Evolutionary conservation across 371 early-diverging fungal genomes (phyloP).

Genomic region (Conidiobolus incongruus): DNA sequence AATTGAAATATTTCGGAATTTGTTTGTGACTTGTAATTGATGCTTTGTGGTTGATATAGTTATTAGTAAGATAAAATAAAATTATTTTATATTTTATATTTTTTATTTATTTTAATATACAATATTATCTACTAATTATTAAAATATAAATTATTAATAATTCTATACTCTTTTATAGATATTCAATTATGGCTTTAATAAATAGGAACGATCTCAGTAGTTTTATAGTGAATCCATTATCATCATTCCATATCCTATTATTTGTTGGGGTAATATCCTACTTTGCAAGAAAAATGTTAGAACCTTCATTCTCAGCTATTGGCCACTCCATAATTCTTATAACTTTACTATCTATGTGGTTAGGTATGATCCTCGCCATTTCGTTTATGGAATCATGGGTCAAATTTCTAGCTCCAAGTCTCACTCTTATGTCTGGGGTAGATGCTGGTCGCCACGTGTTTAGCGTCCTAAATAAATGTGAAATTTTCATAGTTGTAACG

Average conservation of each 20-base stretch:
- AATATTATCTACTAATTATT: too few species aligned
- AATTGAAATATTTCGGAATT: too few species aligned
- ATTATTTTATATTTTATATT: too few species aligned
- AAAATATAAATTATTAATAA: too few species aligned
- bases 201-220: background rate
- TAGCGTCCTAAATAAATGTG: background rate
- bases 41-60: too few species aligned
- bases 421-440: background rate
- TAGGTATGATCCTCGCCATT: background rate
- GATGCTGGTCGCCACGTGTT: conserved; percentile 4
- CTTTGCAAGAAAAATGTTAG: conserved; percentile 1
- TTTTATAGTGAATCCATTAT: conserved; percentile 3
- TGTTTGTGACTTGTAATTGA: too few species aligned
- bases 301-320: background rate
- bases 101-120: too few species aligned
- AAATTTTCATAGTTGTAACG: background rate
- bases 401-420: conserved; percentile 2
- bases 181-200: conserved; percentile 3
- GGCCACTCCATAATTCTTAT: background rate
- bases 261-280: conserved; percentile 1
- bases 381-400: conserved; percentile 3
- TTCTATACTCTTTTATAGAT: too few species aligned
- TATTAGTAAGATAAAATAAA: too few species aligned
- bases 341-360: background rate
- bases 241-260: conserved; percentile 1